Evolutionary conservation across 2,329 filamentous ascomycete genomes (phyloP).

Genomic region (Colletotrichum viniferum): DNA sequence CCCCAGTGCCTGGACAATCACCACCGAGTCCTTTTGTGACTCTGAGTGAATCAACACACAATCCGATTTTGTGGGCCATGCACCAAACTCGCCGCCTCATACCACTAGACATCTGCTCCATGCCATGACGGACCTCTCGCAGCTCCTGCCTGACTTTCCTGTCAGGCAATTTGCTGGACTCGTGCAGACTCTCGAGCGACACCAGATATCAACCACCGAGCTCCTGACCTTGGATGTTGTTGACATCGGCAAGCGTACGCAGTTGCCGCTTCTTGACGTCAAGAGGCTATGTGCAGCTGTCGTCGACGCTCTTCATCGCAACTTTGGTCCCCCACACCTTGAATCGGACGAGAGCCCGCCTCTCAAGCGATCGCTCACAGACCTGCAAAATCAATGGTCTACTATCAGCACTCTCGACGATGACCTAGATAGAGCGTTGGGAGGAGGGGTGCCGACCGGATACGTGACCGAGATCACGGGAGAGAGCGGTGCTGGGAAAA

Average conservation of each 20-base stretch:
- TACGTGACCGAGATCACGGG: slow-evolving; percentile 89
- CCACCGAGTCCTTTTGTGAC: neutral
- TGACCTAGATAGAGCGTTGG: slow-evolving; percentile 70
- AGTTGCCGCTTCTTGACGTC: slow-evolving; percentile 80
- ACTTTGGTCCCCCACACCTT: slow-evolving; percentile 43
- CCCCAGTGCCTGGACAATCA: neutral
- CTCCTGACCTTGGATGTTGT: slow-evolving; percentile 82
- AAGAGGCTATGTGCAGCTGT: slow-evolving; percentile 74
- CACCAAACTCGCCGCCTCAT: neutral
- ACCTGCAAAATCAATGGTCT: slow-evolving; percentile 31
- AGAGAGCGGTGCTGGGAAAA: slow-evolving; percentile 94
- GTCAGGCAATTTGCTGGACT: slow-evolving; percentile 74
- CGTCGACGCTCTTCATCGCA: slow-evolving; percentile 67
- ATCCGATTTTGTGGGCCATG: neutral
- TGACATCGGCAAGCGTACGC: slow-evolving; percentile 85
- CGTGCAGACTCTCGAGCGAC: slow-evolving; percentile 78
- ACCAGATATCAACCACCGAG: slow-evolving; percentile 79
- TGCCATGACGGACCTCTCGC: slow-evolving; percentile 83
- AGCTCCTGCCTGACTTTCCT: slow-evolving; percentile 81
- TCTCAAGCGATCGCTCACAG: slow-evolving; percentile 7
- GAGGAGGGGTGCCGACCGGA: slow-evolving; percentile 80
- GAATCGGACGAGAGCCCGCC: neutral
- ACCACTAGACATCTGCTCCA: neutral
- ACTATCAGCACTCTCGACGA: slow-evolving; percentile 83
- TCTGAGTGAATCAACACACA: neutral